Percentiles rank a stretch among this genome's conserved stretches.
These are phyloP conservation scores for Escovopsis sp. DNA, from an alignment of 2,329 filamentous ascomycete species.

Conservation along the genomic window DNA sequence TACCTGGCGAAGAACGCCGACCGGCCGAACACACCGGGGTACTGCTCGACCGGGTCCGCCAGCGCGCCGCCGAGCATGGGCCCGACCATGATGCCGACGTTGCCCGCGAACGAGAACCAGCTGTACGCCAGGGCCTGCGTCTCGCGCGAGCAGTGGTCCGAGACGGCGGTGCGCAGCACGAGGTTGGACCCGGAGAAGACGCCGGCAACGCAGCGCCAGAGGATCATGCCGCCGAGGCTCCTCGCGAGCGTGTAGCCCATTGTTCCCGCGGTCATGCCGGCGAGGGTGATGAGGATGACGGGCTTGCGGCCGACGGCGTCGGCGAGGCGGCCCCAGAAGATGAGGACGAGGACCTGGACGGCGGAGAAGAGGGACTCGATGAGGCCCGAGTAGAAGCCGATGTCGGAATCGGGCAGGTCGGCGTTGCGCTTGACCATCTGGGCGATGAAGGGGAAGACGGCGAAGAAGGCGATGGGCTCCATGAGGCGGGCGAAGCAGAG, in stretches of 20 bases:
- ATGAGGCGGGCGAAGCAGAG: conserved; percentile 59
- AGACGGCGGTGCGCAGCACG: conserved; percentile 62
- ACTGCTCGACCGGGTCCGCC: conserved; percentile 50
- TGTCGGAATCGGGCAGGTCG: conserved; percentile 42
- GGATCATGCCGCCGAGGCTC: conserved; percentile 57
- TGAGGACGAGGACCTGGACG: conserved; percentile 64
- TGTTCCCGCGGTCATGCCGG: conserved; percentile 45
- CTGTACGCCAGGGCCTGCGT: conserved; percentile 62
- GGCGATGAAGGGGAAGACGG: conserved; percentile 67
- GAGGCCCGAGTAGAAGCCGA: conserved; percentile 66
- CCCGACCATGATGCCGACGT: conserved; percentile 59
- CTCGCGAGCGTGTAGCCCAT: conserved; percentile 53
- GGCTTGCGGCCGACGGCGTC: conserved; percentile 61
- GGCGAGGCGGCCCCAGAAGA: conserved; percentile 47
- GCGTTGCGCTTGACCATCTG: conserved; percentile 59
- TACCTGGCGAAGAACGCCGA: conserved; percentile 30
- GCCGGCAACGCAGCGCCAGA: conserved; percentile 56
- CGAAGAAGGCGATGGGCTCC: conserved; percentile 72
- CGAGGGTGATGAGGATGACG: conserved; percentile 49
- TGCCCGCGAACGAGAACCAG: conserved; percentile 61
- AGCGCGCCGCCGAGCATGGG: conserved; percentile 55
- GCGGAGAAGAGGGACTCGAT: conserved; percentile 61
- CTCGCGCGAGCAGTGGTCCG: conserved; percentile 51
- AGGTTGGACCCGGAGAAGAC: conserved; percentile 61
- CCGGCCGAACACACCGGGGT: conserved; percentile 35